Evolutionary conservation across 202 grass and related monocot species (phyloP), one percentile per base, ranked within the genome.

Genomic region (Schoenoplectus tabernaemontani): DNA sequence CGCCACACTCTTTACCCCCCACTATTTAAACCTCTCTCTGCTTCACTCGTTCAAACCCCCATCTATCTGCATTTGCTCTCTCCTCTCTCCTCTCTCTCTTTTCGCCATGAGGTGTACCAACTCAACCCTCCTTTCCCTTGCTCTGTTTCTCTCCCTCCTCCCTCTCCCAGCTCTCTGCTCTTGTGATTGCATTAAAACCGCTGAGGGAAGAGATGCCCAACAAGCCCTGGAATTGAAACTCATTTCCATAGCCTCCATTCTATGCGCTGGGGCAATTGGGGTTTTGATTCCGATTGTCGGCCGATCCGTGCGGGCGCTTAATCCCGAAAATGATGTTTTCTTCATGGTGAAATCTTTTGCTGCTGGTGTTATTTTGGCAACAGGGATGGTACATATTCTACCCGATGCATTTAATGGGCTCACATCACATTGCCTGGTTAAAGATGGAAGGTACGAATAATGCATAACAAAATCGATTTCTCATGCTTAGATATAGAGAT

Each of bases 381-480:
- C 96, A 0, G 91, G 91, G 37, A 89, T 98, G 78, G 88, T 98
- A 51, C 96, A 98, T 86, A 98, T 98, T 85, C 82, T 98, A 20
- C 96, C 96, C 0, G 89, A 84, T 1, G 89, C 96, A 0, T 98
- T 98, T 38, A 83, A 84, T 60, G 86, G 83, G 43, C 80, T 98
- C 61, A 88, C 86, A 5, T 92, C 96, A 47, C 86, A 89, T 67
- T 92, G 91, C 77, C 76, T 92, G 33, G 62, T 79, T 44, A 93
- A 88, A 68, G 59, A 81, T 17, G 32, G 30, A 48, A 80, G 78
- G 78, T 80, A 80, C 47, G 42, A 44, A n/a, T 43, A 63, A 44
- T 78, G 28, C 46, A 75, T 19, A 28, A 19, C 10, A 54, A 34
- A 53, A 75, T 74, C n/a, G 9, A 5, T 72, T 68, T 50, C 8